Evolutionary conservation across 1,284 basidiomycete species (phyloP).

Genomic region (Inonotus obliquus): DNA sequence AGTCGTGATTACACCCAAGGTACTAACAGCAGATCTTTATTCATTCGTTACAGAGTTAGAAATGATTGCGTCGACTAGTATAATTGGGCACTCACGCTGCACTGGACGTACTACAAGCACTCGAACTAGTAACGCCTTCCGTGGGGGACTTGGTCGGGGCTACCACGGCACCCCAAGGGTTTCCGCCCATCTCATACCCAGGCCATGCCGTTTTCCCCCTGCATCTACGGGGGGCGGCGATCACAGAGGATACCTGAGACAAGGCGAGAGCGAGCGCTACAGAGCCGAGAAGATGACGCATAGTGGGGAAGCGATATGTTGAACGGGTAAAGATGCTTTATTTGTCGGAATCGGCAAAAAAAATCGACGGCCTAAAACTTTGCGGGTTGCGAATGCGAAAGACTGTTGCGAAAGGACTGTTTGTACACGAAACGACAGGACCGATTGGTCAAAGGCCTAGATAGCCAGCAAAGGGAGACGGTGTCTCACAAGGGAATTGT

Average conservation of each 20-base stretch:
- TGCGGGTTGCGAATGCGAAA: no score
- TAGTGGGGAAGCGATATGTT: slow-evolving; percentile 30
- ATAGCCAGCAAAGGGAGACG: slow-evolving; percentile 20
- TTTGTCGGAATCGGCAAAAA: background rate
- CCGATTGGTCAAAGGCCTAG: slow-evolving; percentile 14
- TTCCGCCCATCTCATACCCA: slow-evolving; percentile 44
- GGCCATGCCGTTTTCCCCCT: slow-evolving; percentile 47
- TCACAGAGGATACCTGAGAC: slow-evolving; percentile 22
- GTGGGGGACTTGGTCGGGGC: background rate
- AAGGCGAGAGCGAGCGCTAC: slow-evolving; percentile 36
- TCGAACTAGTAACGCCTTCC: background rate
- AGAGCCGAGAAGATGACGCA: slow-evolving; percentile 33
- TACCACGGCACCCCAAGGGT: slow-evolving; percentile 42
- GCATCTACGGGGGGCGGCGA: slow-evolving; percentile 46
- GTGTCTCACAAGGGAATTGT: slow-evolving; percentile 10
- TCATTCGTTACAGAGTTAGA: background rate
- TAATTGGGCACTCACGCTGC: background rate
- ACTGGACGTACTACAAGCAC: background rate
- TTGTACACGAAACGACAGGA: slow-evolving; percentile 21
- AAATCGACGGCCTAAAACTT: slow-evolving; percentile 18
- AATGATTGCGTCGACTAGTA: background rate
- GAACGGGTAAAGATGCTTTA: slow-evolving; percentile 20
- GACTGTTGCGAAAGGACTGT: slow-evolving; percentile 20
- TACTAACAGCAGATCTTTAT: background rate
- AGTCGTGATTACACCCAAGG: background rate